A percentile compares a stretch with the other conserved stretches of the same genome.
Conservation (phyloP, 495 filamentous ascomycete species). For the Lasiosphaeriaceae sp. region DNA sequence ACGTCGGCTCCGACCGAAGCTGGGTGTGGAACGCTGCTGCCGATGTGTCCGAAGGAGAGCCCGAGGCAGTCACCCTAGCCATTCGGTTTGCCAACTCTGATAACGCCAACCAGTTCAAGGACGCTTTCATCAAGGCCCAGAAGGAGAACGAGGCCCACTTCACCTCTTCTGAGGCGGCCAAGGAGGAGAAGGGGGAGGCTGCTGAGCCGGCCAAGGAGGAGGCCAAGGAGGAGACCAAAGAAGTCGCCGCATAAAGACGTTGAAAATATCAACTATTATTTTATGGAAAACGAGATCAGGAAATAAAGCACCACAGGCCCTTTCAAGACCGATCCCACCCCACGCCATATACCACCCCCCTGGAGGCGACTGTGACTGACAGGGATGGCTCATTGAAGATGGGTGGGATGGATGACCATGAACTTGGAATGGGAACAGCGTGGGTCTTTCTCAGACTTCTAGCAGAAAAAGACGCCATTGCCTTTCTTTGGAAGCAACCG, state of each 20-base stretch:
- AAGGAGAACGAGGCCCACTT: conserved; percentile 92
- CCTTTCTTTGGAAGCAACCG: conserved; percentile 1
- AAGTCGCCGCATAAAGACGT: conserved; percentile 11
- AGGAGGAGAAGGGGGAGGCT: conserved; percentile 23
- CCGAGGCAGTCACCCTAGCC: conserved; percentile 91
- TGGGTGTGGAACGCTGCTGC: conserved; percentile 99
- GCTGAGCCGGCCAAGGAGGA: conserved; percentile 25
- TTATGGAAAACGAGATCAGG: not conserved
- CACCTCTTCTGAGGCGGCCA: conserved; percentile 16
- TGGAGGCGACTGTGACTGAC: not conserved
- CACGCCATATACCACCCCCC: not conserved
- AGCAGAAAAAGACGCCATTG: not conserved
- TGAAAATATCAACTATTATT: not conserved
- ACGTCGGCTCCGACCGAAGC: conserved; percentile 94
- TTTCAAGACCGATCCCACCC: not conserved
- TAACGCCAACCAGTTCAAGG: conserved; percentile 97
- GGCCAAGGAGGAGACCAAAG: conserved; percentile 22
- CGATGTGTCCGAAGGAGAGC: conserved; percentile 97
- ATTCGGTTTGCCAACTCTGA: conserved; percentile 98
- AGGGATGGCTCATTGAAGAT: not conserved
- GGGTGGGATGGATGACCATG: not conserved
- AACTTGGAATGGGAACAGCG: not conserved
- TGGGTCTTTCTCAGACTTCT: not conserved
- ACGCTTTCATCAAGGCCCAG: conserved; percentile 96
- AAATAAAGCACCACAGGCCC: not conserved